A percentile compares a stretch with the other conserved stretches of the same genome.
phyloP scores from a whole-genome alignment of 768 basidiomycete genomes.

The Leccinum sublutescens region DNA sequence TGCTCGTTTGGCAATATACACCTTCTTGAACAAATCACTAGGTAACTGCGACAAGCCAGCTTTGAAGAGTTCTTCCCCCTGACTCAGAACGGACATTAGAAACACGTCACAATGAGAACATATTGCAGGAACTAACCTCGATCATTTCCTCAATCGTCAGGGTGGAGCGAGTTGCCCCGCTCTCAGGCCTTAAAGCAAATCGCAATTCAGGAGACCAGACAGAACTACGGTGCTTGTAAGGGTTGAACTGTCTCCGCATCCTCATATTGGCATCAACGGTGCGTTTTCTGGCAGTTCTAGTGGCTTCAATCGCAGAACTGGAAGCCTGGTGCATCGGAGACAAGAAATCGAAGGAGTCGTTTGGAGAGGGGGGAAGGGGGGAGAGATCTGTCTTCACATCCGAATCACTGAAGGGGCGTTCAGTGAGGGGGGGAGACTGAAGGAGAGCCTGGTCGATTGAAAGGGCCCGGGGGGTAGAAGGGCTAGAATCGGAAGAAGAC shows the following conservation, averaged over 20 bases:
- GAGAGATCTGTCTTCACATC: not conserved
- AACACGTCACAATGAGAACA: not conserved
- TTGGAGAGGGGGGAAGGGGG: not conserved
- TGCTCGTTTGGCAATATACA: not conserved
- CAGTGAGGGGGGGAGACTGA: too few species aligned
- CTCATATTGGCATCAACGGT: not conserved
- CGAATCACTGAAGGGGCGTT: not conserved
- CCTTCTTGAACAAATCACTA: not conserved
- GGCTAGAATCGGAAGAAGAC: not conserved
- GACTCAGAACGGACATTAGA: not conserved
- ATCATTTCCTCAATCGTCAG: not conserved
- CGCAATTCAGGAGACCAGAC: not conserved
- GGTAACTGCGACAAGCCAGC: not conserved
- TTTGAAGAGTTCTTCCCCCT: not conserved
- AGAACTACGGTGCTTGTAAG: not conserved
- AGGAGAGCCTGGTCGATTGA: too few species aligned
- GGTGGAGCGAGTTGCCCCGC: not conserved
- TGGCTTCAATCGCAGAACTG: not conserved
- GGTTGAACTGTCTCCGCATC: not conserved
- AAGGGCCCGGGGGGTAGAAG: not conserved
- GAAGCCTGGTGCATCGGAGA: not conserved
- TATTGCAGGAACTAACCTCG: not conserved
- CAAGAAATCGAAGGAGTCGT: not conserved
- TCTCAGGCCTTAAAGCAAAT: not conserved
- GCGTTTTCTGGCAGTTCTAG: not conserved